Evolutionary conservation across 2,329 filamentous ascomycete genomes (phyloP), one percentile per base, ranked within the genome.

Genomic region (Trichophyton mentagrophytes): DNA sequence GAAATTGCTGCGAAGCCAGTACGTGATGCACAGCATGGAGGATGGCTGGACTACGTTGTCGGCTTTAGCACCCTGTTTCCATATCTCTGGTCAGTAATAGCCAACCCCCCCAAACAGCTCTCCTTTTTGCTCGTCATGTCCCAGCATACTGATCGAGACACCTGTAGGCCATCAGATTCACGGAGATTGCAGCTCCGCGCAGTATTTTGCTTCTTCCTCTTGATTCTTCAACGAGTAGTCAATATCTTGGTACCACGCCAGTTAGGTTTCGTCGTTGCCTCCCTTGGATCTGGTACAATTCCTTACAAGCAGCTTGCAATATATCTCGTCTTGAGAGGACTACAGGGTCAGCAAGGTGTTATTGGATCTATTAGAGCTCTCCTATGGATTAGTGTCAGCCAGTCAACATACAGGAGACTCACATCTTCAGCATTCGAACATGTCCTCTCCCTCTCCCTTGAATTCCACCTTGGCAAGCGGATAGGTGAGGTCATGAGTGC

Each of bases 401-500:
- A 80, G 56, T 73, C 69, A 0, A 68, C 76, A 3, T 80, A 74
- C 63, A 73, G 76, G 1, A 65, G 75, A 15, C 68, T 80, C 1
- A 77, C 76, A 0, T 71, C 66, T 1, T 76, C 78, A 1, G 76
- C 78, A 0, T 80, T 80, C 30, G 75, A 78, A 60, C 78, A 80
- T 56, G 76, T 80, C 0, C 65, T 79, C 2, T 71, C 71, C 0
- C 70, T 80, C 0, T 79, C 77, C 0, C 69, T 80, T 8, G 78
- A 80, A 9, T 81, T 81, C 51, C 79, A 81, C 60, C 68, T 80
- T 1, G 77, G 75, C 66, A 80, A 80, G 63, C 73, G 77, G 47
- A 75, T 78, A n/a, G 79, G 78, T 1, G 79, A 80, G 66, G 77
- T 81, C 7, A 77, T 78, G 2, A 80, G 75, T 55, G 79, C 79